Evolutionary conservation across 768 basidiomycete species (phyloP).

Genomic region (Kwoniella sp.): DNA sequence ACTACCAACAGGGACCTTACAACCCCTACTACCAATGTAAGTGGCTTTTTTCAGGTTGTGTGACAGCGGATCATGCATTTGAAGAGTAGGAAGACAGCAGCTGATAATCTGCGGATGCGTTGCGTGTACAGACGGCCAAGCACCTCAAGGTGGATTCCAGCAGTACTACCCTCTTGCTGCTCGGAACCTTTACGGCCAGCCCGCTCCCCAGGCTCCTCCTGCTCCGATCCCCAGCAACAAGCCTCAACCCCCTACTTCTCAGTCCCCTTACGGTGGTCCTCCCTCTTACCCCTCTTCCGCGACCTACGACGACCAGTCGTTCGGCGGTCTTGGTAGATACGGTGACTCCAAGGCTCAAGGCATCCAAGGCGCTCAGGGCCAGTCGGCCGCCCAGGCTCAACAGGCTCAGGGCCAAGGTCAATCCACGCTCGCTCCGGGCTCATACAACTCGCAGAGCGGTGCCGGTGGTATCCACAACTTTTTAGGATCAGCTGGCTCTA

Average conservation of each 20-base stretch:
- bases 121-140: constrained; percentile 43
- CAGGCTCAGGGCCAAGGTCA: constrained; percentile 3
- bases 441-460: constrained; percentile 26
- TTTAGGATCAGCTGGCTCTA: constrained; percentile 28
- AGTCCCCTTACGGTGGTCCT: constrained; percentile 52
- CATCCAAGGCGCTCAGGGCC: constrained; percentile 10
- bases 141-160: constrained; percentile 52
- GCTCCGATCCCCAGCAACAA: constrained; percentile 37
- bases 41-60: constrained; percentile 22
- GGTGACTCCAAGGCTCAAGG: constrained; percentile 35
- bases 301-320: constrained; percentile 45
- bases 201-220: constrained; percentile 41
- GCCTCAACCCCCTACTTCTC: constrained; percentile 37
- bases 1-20: constrained; percentile 55
- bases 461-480: constrained; percentile 40
- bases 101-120: background rate
- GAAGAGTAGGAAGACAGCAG: too few species aligned
- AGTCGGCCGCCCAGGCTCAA: constrained; percentile 15
- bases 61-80: background rate
- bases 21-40: constrained; percentile 57
- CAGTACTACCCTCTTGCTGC: constrained; percentile 53
- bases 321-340: constrained; percentile 41
- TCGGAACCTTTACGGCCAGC: constrained; percentile 51
- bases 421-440: constrained; percentile 15
- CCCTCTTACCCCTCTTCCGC: constrained; percentile 40